Evolutionary conservation across 352 stramenopile species (phyloP).

Genomic region (Globisporangium perplexum): DNA sequence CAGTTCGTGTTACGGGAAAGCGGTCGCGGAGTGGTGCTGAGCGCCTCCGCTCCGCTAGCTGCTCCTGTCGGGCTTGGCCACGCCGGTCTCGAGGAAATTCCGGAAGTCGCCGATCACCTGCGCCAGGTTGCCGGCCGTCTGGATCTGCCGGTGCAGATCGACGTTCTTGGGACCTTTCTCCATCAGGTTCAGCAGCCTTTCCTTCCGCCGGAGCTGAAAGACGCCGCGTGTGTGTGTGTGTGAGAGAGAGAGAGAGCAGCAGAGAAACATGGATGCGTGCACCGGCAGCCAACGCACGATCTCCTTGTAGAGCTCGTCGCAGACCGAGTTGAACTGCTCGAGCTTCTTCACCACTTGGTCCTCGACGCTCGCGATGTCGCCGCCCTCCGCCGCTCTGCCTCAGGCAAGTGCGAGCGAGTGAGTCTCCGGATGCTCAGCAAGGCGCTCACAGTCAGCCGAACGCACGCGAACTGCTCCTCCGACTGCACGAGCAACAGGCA

Average conservation of each 20-base stretch:
- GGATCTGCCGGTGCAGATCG: constrained; percentile 82
- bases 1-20: background rate
- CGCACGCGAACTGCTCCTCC: constrained; percentile 65
- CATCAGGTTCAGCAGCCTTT: constrained; percentile 80
- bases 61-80: constrained; percentile 22
- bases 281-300: constrained; percentile 40
- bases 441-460: background rate
- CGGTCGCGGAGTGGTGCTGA: too few species aligned
- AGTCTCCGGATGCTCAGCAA: background rate
- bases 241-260: background rate
- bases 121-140: constrained; percentile 76
- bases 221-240: background rate
- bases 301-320: constrained; percentile 86
- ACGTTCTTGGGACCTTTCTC: constrained; percentile 82
- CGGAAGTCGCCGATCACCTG: constrained; percentile 82
- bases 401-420: background rate
- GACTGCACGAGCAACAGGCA: constrained; percentile 72
- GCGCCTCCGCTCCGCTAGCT: too few species aligned
- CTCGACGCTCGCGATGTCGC: constrained; percentile 33
- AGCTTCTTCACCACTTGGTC: constrained; percentile 84
- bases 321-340: constrained; percentile 86
- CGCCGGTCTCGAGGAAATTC: constrained; percentile 74
- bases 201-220: constrained; percentile 66
- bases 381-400: constrained; percentile 16
- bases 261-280: too few species aligned